Conservation (phyloP, 75 land plant species). For the Ceratopteris richardii region DNA sequence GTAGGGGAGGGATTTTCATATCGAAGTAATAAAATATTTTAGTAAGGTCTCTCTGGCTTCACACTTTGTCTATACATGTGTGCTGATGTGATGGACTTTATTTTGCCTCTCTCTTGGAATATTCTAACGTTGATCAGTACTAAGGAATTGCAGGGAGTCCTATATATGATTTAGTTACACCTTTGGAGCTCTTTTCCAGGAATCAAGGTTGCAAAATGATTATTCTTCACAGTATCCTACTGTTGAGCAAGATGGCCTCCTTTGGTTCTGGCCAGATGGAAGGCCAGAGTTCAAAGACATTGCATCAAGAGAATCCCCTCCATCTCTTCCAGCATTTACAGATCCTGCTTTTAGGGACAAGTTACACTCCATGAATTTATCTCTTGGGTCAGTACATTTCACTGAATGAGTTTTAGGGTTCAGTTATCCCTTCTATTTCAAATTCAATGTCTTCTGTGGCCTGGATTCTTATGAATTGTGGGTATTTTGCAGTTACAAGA, state of each 20-base stretch:
- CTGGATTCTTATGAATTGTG: no score
- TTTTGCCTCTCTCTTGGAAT: no score
- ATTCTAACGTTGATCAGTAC: no score
- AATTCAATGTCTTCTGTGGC: no score
- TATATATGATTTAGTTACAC: background rate
- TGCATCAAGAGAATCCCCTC: slow-evolving; percentile 39
- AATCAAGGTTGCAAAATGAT: slow-evolving; percentile 37
- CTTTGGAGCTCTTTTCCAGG: slow-evolving; percentile 30
- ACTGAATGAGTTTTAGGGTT: no score
- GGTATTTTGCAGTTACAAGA: slow-evolving; percentile 71
- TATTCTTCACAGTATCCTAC: slow-evolving; percentile 56
- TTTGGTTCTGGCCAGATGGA: slow-evolving; percentile 65
- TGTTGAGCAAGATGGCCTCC: slow-evolving; percentile 54
- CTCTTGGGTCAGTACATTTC: slow-evolving; percentile 41
- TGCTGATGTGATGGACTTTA: no score
- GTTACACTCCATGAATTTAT: slow-evolving; percentile 37
- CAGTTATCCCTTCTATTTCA: no score
- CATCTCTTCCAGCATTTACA: slow-evolving; percentile 32
- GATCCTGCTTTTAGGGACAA: slow-evolving; percentile 36
- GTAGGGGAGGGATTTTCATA: no score
- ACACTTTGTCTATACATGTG: no score
- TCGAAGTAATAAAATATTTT: no score
- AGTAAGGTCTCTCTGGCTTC: no score
- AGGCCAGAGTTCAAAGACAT: slow-evolving; percentile 40
- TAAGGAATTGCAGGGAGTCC: no score